These are phyloP conservation scores for Saitozyma sp. DNA, from an alignment of 768 basidiomycete species.

Conservation along the genomic window DNA sequence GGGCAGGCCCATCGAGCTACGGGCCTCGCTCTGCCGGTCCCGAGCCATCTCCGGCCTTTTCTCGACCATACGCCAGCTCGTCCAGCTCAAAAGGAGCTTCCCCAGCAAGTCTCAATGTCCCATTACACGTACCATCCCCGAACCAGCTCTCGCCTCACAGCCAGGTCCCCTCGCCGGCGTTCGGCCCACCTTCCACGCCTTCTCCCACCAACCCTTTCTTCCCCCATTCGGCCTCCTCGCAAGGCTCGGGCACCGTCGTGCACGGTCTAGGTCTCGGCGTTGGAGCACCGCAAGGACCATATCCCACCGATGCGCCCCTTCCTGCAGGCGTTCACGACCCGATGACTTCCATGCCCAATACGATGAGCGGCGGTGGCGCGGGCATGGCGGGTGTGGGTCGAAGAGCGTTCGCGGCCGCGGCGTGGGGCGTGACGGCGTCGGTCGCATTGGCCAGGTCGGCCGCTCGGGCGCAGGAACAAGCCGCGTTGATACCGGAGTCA, in stretches of 20 bases:
- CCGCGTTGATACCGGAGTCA: background rate
- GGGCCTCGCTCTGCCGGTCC: conserved; percentile 10
- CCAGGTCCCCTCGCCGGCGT: conserved; percentile 11
- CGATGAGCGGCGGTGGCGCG: conserved; percentile 43
- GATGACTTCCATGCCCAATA: conserved; percentile 26
- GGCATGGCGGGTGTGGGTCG: conserved; percentile 87
- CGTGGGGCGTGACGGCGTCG: conserved; percentile 53
- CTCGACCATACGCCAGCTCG: conserved; percentile 26
- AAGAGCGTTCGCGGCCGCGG: conserved; percentile 74
- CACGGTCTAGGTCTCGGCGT: conserved; percentile 37
- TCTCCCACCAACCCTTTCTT: conserved; percentile 25
- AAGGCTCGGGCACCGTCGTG: conserved; percentile 6
- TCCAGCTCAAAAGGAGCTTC: conserved; percentile 15
- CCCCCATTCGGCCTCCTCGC: conserved; percentile 7
- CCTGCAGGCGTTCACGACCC: conserved; percentile 23
- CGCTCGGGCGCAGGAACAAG: background rate
- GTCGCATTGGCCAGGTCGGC: conserved; percentile 29
- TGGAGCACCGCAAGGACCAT: conserved; percentile 24
- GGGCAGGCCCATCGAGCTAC: conserved; percentile 7
- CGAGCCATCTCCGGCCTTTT: conserved; percentile 23
- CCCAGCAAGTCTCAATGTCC: conserved; percentile 19
- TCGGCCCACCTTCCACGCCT: conserved; percentile 9
- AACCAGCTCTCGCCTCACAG: conserved; percentile 22
- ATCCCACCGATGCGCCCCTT: conserved; percentile 25
- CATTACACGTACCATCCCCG: conserved; percentile 21